phyloP scores from a whole-genome alignment of 257 asterid species.

The Scutellaria barbata region DNA sequence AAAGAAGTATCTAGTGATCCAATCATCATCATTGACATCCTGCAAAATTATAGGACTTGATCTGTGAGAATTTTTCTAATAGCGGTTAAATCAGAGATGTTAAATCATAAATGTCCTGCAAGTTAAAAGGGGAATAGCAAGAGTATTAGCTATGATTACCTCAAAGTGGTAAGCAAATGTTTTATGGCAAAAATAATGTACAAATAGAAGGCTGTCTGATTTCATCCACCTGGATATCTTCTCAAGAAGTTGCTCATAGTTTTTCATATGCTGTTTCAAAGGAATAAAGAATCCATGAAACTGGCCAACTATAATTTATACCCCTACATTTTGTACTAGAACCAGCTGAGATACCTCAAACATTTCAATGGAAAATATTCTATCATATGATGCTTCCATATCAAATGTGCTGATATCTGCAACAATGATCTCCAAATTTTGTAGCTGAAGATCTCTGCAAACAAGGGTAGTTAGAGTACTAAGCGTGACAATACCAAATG shows the following conservation, averaged over 20 bases:
- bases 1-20: constrained; percentile 95
- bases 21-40: constrained; percentile 87
- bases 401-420: constrained; percentile 78
- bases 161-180: constrained; percentile 90
- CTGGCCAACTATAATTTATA: neutral
- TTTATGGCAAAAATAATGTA: constrained; percentile 89
- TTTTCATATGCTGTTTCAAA: constrained; percentile 82
- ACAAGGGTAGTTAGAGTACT: constrained; percentile 9
- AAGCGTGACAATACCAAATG: neutral
- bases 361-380: constrained; percentile 89
- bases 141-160: constrained; percentile 49
- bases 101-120: neutral
- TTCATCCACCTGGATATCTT: constrained; percentile 93
- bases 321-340: neutral
- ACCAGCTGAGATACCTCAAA: constrained; percentile 63
- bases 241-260: constrained; percentile 76
- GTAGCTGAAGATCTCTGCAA: constrained; percentile 65
- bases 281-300: constrained; percentile 18
- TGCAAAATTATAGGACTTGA: constrained; percentile 28
- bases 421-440: constrained; percentile 76
- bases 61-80: neutral
- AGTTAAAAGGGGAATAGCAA: neutral
- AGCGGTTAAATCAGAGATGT: neutral
- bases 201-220: constrained; percentile 70
- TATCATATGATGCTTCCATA: constrained; percentile 86